These are phyloP conservation scores for Silene coronaria DNA, from an alignment of 179 eudicot genomes.

Conservation along the genomic window DNA sequence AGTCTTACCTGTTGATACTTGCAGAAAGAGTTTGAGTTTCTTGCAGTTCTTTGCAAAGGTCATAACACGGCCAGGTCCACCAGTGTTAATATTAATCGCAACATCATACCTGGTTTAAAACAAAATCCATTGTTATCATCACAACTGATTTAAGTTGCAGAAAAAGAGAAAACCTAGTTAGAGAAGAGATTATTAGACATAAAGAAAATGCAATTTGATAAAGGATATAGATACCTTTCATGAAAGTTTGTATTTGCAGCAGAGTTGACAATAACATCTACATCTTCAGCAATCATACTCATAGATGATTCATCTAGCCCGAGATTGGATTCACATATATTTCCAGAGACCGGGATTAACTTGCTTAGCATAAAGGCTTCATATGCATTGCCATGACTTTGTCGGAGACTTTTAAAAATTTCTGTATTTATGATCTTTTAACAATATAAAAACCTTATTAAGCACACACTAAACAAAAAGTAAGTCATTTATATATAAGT, in stretches of 20 bases:
- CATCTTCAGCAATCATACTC: conserved; percentile 52
- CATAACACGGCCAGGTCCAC: conserved; percentile 63
- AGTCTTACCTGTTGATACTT: conserved; percentile 66
- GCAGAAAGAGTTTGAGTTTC: conserved; percentile 59
- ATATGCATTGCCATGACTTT: conserved; percentile 78
- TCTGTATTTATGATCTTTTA: conserved; percentile 68
- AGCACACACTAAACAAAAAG: conserved; percentile 3
- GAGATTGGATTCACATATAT: conserved; percentile 71
- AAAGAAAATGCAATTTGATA: not conserved
- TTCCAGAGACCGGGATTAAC: conserved; percentile 82
- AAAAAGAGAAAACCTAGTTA: not conserved
- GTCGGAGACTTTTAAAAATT: conserved; percentile 71
- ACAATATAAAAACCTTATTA: conserved; percentile 10
- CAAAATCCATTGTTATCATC: conserved; percentile 13
- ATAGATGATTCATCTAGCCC: conserved; percentile 54
- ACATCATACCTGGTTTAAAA: conserved; percentile 56
- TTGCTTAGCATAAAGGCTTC: conserved; percentile 87
- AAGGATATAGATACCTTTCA: conserved; percentile 55
- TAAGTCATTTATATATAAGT: not conserved
- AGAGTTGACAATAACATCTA: conserved; percentile 81
- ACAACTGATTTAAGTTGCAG: not conserved
- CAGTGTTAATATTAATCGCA: conserved; percentile 59
- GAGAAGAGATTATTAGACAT: not conserved
- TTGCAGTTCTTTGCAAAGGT: conserved; percentile 55
- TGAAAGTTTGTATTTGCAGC: conserved; percentile 97